phyloP scores from a whole-genome alignment of 345 rosid species.

The Brassica nigra region DNA sequence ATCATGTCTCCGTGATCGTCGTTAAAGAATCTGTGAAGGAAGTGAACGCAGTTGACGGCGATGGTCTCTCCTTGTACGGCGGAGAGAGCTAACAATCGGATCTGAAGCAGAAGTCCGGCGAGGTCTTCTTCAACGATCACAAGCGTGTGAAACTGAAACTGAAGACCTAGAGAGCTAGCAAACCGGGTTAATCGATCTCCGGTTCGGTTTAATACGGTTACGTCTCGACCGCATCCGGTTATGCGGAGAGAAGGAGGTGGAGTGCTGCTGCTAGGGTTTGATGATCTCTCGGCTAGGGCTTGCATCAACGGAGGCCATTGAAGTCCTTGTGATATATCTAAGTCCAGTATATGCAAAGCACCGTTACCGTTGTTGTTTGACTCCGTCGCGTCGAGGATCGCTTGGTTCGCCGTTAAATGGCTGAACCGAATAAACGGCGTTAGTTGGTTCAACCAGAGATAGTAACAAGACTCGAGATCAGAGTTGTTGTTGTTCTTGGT shows the following conservation, averaged over 20 bases:
- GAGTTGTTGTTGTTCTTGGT: conserved; percentile 35
- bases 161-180: conserved; percentile 77
- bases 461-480: conserved; percentile 66
- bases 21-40: conserved; percentile 62
- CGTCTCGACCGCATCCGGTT: conserved; percentile 81
- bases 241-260: conserved; percentile 65
- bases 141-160: conserved; percentile 78
- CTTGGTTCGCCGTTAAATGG: conserved; percentile 94
- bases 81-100: conserved; percentile 49
- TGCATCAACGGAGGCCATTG: conserved; percentile 99
- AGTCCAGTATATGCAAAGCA: conserved; percentile 74
- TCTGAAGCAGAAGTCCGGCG: conserved; percentile 45
- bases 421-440: conserved; percentile 86
- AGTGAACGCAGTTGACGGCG: conserved; percentile 76
- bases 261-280: conserved; percentile 33
- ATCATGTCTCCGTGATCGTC: conserved; percentile 50
- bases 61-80: conserved; percentile 64
- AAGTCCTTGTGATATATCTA: conserved; percentile 95
- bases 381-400: conserved; percentile 75
- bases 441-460: conserved; percentile 74
- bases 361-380: conserved; percentile 44
- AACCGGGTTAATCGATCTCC: conserved; percentile 84
- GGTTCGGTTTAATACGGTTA: conserved; percentile 58
- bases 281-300: conserved; percentile 70
- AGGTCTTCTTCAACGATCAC: conserved; percentile 59